Evolutionary conservation across 305 asterid species (phyloP).

Genomic region (Solanum chacoense): DNA sequence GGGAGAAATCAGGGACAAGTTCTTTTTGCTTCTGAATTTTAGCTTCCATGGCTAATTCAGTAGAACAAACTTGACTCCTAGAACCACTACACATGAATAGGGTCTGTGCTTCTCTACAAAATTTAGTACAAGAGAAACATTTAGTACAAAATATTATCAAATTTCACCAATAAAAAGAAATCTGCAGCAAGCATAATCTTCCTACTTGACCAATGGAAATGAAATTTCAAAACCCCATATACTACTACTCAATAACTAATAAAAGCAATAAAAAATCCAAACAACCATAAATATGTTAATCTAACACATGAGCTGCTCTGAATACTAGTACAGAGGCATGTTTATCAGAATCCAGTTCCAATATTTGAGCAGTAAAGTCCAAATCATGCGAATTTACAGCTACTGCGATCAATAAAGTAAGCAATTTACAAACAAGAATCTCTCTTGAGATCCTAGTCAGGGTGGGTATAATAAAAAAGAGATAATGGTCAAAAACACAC

Average conservation of each 20-base stretch:
- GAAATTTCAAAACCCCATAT: neutral
- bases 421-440: neutral
- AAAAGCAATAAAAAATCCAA: neutral
- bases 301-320: neutral
- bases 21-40: conserved; percentile 2
- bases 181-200: neutral
- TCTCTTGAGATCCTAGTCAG: neutral
- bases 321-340: neutral
- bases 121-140: neutral
- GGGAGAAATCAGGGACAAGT: conserved; percentile 3
- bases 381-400: neutral
- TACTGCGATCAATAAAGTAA: neutral
- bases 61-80: neutral
- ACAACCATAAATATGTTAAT: neutral
- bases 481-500: neutral
- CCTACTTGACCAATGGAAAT: neutral
- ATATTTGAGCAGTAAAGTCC: neutral
- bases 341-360: neutral
- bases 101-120: conserved; percentile 1
- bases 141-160: neutral
- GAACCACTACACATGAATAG: conserved; percentile 20
- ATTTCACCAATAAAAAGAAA: neutral
- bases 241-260: neutral
- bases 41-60: conserved; percentile 12
- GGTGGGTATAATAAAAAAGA: neutral